phyloP scores from a whole-genome alignment of 257 asterid species.

The Przewalskia tangutica region DNA sequence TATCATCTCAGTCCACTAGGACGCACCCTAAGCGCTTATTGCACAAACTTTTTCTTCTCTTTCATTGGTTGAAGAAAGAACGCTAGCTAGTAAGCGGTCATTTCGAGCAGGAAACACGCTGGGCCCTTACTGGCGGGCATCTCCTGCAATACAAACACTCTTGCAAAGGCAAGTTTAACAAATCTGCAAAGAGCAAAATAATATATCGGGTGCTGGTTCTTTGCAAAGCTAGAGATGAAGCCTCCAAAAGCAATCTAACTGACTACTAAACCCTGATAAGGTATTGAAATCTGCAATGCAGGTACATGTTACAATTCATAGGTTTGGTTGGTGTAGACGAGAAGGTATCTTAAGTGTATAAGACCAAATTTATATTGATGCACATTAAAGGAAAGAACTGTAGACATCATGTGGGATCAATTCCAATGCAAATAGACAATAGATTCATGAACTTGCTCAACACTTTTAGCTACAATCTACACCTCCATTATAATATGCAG shows the following conservation, averaged over 20 bases:
- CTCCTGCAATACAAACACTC: background rate
- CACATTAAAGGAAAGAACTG: background rate
- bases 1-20: too few species aligned
- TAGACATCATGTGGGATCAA: background rate
- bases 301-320: background rate
- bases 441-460: background rate
- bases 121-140: background rate
- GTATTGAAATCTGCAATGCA: background rate
- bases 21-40: too few species aligned
- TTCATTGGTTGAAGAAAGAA: background rate
- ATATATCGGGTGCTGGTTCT: background rate
- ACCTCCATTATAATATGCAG: background rate
- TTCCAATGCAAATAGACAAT: background rate
- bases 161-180: background rate
- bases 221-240: background rate
- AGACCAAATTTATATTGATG: background rate
- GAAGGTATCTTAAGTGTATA: background rate
- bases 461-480: background rate
- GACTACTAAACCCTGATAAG: background rate
- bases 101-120: background rate
- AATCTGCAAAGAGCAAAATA: background rate
- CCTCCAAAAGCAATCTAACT: background rate
- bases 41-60: background rate
- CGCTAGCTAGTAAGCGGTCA: background rate
- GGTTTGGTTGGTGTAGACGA: background rate